A percentile compares a stretch with the other conserved stretches of the same genome.
Conservation (phyloP, 768 basidiomycete genomes). For the Daedalea quercina region DNA sequence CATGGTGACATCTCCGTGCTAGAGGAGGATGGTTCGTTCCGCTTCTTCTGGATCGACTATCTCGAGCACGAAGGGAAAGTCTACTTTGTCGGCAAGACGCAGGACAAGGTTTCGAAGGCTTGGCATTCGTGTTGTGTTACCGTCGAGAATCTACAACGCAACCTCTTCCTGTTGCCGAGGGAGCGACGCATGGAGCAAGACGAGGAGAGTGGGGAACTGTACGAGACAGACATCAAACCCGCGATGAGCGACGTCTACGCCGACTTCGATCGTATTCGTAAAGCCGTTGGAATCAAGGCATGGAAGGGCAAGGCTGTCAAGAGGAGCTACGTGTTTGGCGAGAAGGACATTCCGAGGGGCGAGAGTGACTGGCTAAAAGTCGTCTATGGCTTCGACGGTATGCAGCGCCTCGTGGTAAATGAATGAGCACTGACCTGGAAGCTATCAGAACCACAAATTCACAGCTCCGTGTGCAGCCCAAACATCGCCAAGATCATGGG, state of each 20-base stretch:
- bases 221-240: slow-evolving; percentile 74
- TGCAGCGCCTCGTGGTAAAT: slow-evolving; percentile 18
- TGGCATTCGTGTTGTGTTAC: slow-evolving; percentile 87
- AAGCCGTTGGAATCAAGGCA: slow-evolving; percentile 57
- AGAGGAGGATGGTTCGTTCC: slow-evolving; percentile 78
- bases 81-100: slow-evolving; percentile 87
- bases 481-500: slow-evolving; percentile 89
- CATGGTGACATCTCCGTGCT: slow-evolving; percentile 47
- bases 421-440: neutral
- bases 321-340: slow-evolving; percentile 89
- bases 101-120: slow-evolving; percentile 59
- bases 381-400: slow-evolving; percentile 83
- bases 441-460: slow-evolving; percentile 62
- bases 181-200: slow-evolving; percentile 50
- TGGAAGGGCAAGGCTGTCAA: slow-evolving; percentile 84
- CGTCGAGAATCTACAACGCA: slow-evolving; percentile 81
- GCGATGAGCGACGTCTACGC: slow-evolving; percentile 62
- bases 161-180: slow-evolving; percentile 84
- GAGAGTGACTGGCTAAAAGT: slow-evolving; percentile 91
- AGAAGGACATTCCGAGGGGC: slow-evolving; percentile 70
- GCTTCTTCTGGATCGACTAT: slow-evolving; percentile 96
- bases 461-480: slow-evolving; percentile 64
- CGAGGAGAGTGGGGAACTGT: slow-evolving; percentile 51
- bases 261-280: slow-evolving; percentile 79
- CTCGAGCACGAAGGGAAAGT: slow-evolving; percentile 81